Evolutionary conservation across 1,284 basidiomycete species (phyloP), one percentile per base, ranked within the genome.

Genomic region (Cryptococcus neoformans): DNA sequence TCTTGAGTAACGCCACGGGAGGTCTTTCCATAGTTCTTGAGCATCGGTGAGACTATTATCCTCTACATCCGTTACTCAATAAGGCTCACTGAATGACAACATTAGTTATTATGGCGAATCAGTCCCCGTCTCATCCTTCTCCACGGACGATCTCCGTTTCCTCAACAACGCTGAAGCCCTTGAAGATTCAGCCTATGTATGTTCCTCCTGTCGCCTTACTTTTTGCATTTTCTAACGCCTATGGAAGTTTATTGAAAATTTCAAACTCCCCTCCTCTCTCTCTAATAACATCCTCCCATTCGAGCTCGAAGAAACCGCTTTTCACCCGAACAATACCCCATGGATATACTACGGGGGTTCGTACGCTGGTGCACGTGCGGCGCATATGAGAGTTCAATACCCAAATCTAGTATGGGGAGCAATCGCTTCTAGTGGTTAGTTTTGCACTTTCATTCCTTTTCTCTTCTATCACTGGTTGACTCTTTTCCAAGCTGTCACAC

Each of bases 311-410:
- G 42, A 44, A 44, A 12, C n/a, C 28, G 83, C 84, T 83, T 3
- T 73, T 51, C 55, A 80, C 37, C 70, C 71, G 7, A 62, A 61
- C 16, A 62, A 67, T 16, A 87, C 87, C 0, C 89, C 91, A 1
- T 95, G 93, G 89, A 91, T 98, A 62, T 95, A 95, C 76, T 96
- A 96, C 67, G 94, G 95, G 35, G 91, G 80, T 2, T 75, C 68
- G 14, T 76, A 98, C 69, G 92, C 94, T 6, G 95, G 95, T 51
- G 94, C 92, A 4, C 86, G 94, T 14, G 87, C 92, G 0, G 95
- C 95, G 0, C 92, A 97, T 69, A 92, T 97, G 88, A 86, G 85
- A 51, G 79, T 91, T 37, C 59, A 73, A 54, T 75, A 72, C 68
- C 93, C 93, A 0, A 84, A 95, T 34, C 81, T 94, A 10, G 89